Base-by-base conservation (phyloP, 495 filamentous ascomycete species). In the Friedmanniomyces endolithicus region DNA sequence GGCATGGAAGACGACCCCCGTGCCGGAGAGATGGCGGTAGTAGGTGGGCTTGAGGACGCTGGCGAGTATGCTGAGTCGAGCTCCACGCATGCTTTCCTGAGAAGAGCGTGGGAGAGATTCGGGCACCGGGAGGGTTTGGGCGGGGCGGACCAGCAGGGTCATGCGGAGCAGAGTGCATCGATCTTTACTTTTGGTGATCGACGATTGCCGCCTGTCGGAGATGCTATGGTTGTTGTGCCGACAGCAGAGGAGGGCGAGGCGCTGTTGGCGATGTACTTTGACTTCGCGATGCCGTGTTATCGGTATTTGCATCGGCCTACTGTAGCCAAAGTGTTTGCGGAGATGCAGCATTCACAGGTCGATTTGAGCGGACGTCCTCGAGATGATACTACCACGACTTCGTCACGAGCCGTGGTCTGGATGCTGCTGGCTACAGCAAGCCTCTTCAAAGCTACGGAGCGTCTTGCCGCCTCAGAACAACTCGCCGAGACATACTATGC, bases 271-370 rank as follows among this genome's bases (percentile, higher is more conserved):
- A 14, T 47, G 16, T 63, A 59, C 44, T 63, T 63, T 34, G 56
- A 56, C n/a, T 59, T 59, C 25, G 57, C 56, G 2, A 56, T 56
- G 52, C 56, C 60, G 22, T 56, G 57, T 3, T 63, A 59, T 27
- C 60, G 60, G 7, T 63, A 59, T 40, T 33, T 63, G 22, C 56
- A 63, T 37, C 50, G 49, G 11, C 51, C 25, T 20, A 63, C 39
- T 11, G 50, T 56, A 11, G 11, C 11, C 11, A 11, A 31, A 1
- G 56, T 56, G 60, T 47, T 63, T 1, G 56, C 6, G 24, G 23
- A 17, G 11, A 50, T 50, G 47, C 44, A 24, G 27, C 27, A 9
- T 3, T 31, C 4, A 9, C 4, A 31, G 8, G 3, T 6, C 6
- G 44, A 47, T 6, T 16, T 7, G 12, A 14, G 6, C 7, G 7